Evolutionary conservation across 257 asterid genomes (phyloP).

Genomic region (Capsicum chinense): DNA sequence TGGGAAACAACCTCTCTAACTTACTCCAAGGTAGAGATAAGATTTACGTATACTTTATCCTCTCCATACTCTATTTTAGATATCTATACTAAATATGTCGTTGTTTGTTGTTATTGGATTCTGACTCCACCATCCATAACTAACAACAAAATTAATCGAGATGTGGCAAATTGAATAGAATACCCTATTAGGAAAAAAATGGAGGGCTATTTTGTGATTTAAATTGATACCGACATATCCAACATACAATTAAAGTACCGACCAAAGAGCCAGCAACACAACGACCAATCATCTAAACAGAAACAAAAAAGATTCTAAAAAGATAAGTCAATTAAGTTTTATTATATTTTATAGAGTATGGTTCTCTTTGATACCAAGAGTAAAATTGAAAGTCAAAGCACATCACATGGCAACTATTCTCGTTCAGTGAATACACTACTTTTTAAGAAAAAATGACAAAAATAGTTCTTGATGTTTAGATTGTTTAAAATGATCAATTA

Average conservation of each 20-base stretch:
- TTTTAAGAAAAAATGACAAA: neutral
- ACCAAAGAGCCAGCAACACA: conserved; percentile 24
- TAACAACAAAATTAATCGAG: neutral
- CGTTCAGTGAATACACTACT: neutral
- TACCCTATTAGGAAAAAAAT: neutral
- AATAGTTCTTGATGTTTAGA: neutral
- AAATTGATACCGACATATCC: neutral
- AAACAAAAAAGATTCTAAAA: neutral
- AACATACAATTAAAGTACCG: conserved; percentile 16
- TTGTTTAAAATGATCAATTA: too few relatives aligned
- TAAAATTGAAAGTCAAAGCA: conserved; percentile 22
- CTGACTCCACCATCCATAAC: neutral
- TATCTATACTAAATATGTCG: too few relatives aligned
- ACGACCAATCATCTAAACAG: conserved; percentile 1
- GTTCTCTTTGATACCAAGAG: neutral
- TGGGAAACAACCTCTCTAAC: too few relatives aligned
- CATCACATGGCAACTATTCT: conserved; percentile 1
- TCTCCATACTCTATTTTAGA: too few relatives aligned
- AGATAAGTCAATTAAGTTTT: neutral
- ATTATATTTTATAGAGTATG: neutral
- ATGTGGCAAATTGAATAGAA: neutral
- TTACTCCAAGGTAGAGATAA: too few relatives aligned
- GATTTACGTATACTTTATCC: too few relatives aligned
- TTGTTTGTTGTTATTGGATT: too few relatives aligned
- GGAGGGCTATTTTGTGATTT: neutral